Evolutionary conservation across 257 asterid species (phyloP).

Genomic region (Ophiorrhiza pumila): DNA sequence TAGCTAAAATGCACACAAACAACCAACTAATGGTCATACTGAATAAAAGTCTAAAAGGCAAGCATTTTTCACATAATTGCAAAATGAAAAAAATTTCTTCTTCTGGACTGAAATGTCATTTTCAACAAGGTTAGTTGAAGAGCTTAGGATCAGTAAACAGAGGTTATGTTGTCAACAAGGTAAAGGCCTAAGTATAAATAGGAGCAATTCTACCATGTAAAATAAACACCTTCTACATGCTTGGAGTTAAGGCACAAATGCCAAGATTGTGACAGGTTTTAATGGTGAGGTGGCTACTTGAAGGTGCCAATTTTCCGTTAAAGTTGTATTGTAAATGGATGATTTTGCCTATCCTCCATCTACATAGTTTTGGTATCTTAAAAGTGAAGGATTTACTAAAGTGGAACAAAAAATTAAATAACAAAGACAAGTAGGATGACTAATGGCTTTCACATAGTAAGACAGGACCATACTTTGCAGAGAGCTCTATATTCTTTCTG

Average conservation of each 20-base stretch:
- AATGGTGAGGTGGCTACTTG: background rate
- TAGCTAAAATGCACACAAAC: too few species aligned
- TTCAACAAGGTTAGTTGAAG: background rate
- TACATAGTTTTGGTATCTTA: background rate
- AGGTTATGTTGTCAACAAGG: background rate
- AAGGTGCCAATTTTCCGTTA: background rate
- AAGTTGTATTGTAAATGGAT: background rate
- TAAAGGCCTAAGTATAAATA: background rate
- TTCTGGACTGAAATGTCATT: background rate
- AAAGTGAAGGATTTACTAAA: background rate
- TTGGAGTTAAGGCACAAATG: background rate
- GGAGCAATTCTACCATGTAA: background rate
- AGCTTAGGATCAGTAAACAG: background rate
- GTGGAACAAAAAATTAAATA: background rate
- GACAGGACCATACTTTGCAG: constrained; percentile 62
- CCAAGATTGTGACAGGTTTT: background rate
- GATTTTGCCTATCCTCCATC: background rate
- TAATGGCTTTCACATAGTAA: constrained; percentile 5
- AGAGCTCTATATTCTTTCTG: constrained; percentile 97
- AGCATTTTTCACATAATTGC: background rate
- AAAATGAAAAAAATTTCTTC: background rate
- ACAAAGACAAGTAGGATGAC: background rate
- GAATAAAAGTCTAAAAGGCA: background rate
- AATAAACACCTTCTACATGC: background rate
- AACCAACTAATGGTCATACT: background rate